A percentile compares a stretch with the other conserved stretches of the same genome.
Evolutionary conservation across 768 basidiomycete genomes (phyloP).

Genomic region (Suillus clintonianus): DNA sequence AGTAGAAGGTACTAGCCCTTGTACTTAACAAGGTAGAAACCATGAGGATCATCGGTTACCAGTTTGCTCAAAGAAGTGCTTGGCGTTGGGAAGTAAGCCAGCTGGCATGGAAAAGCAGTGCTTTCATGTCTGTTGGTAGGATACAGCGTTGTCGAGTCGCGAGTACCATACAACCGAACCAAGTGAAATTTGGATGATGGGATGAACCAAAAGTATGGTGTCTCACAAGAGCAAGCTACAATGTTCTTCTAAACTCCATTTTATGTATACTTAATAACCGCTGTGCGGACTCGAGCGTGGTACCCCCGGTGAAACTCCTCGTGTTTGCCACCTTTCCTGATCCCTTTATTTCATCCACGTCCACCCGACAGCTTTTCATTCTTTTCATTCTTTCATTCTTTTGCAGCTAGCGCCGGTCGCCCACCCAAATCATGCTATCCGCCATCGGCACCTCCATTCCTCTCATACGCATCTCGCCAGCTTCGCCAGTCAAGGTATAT

Average conservation of each 20-base stretch:
- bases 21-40: not conserved
- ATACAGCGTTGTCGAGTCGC: not conserved
- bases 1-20: not conserved
- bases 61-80: not conserved
- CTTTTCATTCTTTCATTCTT: conserved; percentile 28
- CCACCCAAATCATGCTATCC: conserved; percentile 20
- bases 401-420: conserved; percentile 54
- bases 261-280: conserved; percentile 8
- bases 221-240: not conserved
- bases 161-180: not conserved
- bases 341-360: conserved; percentile 27
- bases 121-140: not conserved
- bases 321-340: conserved; percentile 17
- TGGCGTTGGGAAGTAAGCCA: not conserved
- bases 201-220: not conserved
- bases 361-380: conserved; percentile 35
- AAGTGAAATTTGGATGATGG: not conserved
- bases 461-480: conserved; percentile 68
- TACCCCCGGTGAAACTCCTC: conserved; percentile 13
- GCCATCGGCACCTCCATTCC: conserved; percentile 43
- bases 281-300: conserved; percentile 14
- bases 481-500: conserved; percentile 53
- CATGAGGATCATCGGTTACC: no score
- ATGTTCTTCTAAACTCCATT: not conserved
- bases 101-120: not conserved